Conservation (phyloP, 106 monocot genomes). For the Ottelia alismoides region DNA sequence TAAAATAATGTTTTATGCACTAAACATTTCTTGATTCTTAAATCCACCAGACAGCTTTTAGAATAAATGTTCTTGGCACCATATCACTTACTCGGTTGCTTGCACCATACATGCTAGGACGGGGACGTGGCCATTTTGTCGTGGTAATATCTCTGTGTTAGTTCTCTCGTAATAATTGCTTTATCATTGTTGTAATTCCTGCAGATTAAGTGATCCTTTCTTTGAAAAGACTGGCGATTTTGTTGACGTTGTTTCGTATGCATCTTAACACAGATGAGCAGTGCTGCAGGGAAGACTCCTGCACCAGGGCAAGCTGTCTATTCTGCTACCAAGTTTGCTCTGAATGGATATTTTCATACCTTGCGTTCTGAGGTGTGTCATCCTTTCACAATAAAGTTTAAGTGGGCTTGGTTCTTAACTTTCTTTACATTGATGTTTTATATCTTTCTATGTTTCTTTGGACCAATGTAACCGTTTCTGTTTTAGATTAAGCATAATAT, state of each 20-base stretch:
- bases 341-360: slow-evolving; percentile 90
- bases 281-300: slow-evolving; percentile 93
- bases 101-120: slow-evolving; percentile 79
- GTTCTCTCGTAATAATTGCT: no score
- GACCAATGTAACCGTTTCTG: no score
- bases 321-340: slow-evolving; percentile 90
- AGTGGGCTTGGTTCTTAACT: no score
- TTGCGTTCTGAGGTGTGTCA: slow-evolving; percentile 84
- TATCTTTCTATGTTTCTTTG: no score
- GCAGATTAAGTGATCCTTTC: no score
- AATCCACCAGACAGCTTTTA: slow-evolving; percentile 69
- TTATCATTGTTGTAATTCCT: no score
- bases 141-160: slow-evolving; percentile 15
- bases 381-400: no score
- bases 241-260: no score
- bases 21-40: no score
- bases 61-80: slow-evolving; percentile 76
- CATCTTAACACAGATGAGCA: slow-evolving; percentile 67
- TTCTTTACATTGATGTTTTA: no score
- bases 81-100: slow-evolving; percentile 78
- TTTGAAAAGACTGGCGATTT: no score
- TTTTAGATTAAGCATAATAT: no score
- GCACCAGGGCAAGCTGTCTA: slow-evolving; percentile 92
- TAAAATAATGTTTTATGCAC: not conserved
- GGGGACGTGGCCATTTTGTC: slow-evolving; percentile 82